These are phyloP conservation scores for Aureobasidium sp. DNA, from an alignment of 2,329 filamentous ascomycete genomes.

Conservation along the genomic window DNA sequence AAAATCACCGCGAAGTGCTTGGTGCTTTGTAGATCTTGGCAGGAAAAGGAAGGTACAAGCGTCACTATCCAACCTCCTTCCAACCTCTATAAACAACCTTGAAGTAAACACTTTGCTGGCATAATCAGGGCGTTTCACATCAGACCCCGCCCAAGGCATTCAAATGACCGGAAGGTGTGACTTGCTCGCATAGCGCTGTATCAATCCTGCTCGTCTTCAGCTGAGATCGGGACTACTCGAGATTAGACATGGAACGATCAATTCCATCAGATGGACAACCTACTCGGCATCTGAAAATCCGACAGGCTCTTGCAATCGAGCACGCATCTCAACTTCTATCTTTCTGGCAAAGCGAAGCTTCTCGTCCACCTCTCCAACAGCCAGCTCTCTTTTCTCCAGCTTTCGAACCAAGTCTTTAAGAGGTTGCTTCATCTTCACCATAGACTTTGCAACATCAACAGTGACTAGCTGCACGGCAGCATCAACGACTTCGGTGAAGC, in stretches of 20 bases:
- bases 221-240: not conserved
- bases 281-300: not conserved
- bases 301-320: not conserved
- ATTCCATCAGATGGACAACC: not conserved
- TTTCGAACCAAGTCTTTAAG: not conserved
- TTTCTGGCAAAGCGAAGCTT: not conserved
- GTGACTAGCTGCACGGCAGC: not conserved
- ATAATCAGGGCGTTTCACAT: too few species aligned
- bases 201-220: not conserved
- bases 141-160: too few species aligned
- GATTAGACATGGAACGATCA: not conserved
- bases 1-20: not conserved
- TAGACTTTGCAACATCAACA: not conserved
- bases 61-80: not conserved
- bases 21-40: not conserved
- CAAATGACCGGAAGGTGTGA: too few species aligned
- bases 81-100: not conserved
- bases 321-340: not conserved
- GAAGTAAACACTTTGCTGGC: too few species aligned
- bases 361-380: not conserved
- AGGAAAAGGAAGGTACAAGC: not conserved
- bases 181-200: too few species aligned
- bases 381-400: not conserved
- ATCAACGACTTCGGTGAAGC: not conserved
- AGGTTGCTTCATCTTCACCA: not conserved